A percentile compares a stretch with the other conserved stretches of the same genome.
Evolutionary conservation across 2,329 filamentous ascomycete species (phyloP).

Genomic region (Fusarium globosum): DNA sequence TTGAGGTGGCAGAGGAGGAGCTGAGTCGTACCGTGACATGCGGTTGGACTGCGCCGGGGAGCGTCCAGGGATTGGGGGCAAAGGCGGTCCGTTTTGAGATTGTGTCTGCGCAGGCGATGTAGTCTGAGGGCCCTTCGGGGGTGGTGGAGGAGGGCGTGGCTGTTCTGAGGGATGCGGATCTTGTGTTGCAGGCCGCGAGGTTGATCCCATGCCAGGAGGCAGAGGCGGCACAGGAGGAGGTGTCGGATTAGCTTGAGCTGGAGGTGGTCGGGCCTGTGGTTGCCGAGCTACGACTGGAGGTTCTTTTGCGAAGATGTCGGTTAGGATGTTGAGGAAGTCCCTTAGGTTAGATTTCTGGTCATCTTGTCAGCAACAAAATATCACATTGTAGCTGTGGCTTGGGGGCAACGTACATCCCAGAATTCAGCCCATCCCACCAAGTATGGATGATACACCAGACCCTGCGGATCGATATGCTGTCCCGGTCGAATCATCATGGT

Average conservation of each 20-base stretch:
- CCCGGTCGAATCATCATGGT: conserved; percentile 91
- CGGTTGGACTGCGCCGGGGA: conserved; percentile 30
- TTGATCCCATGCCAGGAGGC: conserved; percentile 67
- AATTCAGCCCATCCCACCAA: conserved; percentile 88
- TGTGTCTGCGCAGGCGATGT: conserved; percentile 42
- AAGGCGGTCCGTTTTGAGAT: conserved; percentile 45
- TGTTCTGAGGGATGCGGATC: conserved; percentile 48
- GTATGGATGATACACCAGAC: conserved; percentile 95
- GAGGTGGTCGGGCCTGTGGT: conserved; percentile 56
- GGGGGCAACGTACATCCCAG: conserved; percentile 78
- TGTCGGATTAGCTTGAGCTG: conserved; percentile 49
- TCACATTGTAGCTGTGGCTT: not conserved
- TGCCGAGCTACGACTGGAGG: conserved; percentile 86
- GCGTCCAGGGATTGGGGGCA: conserved; percentile 40
- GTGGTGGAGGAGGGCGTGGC: conserved; percentile 60
- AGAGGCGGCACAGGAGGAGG: conserved; percentile 79
- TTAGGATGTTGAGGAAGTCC: conserved; percentile 84
- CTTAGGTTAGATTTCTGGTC: conserved; percentile 80
- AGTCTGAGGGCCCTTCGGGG: conserved; percentile 63
- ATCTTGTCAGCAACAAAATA: conserved; percentile 4
- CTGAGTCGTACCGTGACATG: conserved; percentile 59
- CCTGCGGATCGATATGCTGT: conserved; percentile 94
- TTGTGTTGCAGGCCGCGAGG: conserved; percentile 54
- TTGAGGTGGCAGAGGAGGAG: conserved; percentile 58
- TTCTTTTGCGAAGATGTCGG: conserved; percentile 92